Evolutionary conservation across 768 basidiomycete genomes (phyloP).

Genomic region (Piloderma croceum): DNA sequence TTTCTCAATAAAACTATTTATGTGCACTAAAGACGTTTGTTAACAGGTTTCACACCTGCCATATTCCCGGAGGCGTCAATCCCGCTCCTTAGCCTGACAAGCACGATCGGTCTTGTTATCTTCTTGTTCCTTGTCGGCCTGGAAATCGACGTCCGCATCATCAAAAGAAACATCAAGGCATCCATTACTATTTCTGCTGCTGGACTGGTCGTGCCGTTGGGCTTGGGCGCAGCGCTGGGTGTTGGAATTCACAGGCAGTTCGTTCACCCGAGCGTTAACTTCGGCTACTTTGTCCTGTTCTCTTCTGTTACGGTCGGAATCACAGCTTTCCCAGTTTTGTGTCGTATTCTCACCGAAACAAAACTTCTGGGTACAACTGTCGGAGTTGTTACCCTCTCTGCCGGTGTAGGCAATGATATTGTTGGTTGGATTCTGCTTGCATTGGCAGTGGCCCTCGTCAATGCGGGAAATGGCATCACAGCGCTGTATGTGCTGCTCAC

Average conservation of each 20-base stretch:
- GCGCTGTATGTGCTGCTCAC: slow-evolving; percentile 79
- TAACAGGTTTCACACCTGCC: slow-evolving; percentile 16
- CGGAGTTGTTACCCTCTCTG: slow-evolving; percentile 76
- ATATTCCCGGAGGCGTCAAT: slow-evolving; percentile 39
- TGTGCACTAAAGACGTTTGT: no score
- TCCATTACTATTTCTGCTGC: slow-evolving; percentile 56
- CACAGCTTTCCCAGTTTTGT: slow-evolving; percentile 78
- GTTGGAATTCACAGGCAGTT: slow-evolving; percentile 74
- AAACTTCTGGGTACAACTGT: slow-evolving; percentile 80
- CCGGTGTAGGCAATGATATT: slow-evolving; percentile 74
- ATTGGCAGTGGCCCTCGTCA: slow-evolving; percentile 80
- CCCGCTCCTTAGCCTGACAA: slow-evolving; percentile 61
- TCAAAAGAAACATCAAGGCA: slow-evolving; percentile 56
- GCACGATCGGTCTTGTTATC: slow-evolving; percentile 69
- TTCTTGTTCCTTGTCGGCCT: slow-evolving; percentile 83
- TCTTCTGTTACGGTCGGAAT: slow-evolving; percentile 77
- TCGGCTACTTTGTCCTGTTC: slow-evolving; percentile 82
- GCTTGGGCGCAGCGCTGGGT: slow-evolving; percentile 68
- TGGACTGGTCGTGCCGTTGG: slow-evolving; percentile 75
- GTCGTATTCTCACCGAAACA: slow-evolving; percentile 78
- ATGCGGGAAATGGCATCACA: slow-evolving; percentile 64
- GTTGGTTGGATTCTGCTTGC: slow-evolving; percentile 82
- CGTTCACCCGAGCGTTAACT: slow-evolving; percentile 49
- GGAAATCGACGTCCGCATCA: slow-evolving; percentile 71
- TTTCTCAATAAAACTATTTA: no score